Base-by-base conservation (phyloP, 805 yeast species). In the Blastobotrys americana region DNA sequence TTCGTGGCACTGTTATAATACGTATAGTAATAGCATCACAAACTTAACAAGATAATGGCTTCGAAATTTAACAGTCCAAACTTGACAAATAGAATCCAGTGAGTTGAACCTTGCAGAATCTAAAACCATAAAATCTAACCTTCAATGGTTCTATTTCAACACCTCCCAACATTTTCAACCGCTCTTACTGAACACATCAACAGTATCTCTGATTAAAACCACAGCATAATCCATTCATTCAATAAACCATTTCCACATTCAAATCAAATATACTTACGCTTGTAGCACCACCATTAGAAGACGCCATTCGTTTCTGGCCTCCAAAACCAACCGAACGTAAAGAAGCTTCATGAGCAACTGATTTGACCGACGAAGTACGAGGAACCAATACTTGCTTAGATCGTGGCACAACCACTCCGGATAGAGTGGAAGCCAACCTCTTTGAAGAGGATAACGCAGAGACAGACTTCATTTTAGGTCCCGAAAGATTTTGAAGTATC, bases 241-340 rank as follows among this genome's bases (percentile, higher is more conserved):
- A 37, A 39, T 39, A 19, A 2, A 34, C 17, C 18, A 38, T 17
- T 41, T 16, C 17, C 28, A n/a, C 18, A 17, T 10, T 33, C 31
- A 20, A 44, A 10, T 37, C 28, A 27, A 13, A 25, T 22, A 43
- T 41, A 53, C 62, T 45, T 48, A 58, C 62, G 51, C 55, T 50
- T 37, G 56, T 52, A 45, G 64, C 50, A 27, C 63, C 63, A 27
- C 61, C 63, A 17, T 47, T 42, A 34, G 63, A 49, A 17, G 63
- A 58, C 35, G 63, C 57, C 16, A 48, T 25, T 31, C 58, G 55
- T 16, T 41, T 35, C 46, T 47, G 48, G 37, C 41, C 44, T 18
- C 54, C 53, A 25, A 54, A 46, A n/a, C n/a, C n/a, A 41, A 56
- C 42, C 45, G 59, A 58, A 47, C 61, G 52, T 50, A 60, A 42